Percentiles rank a stretch among this genome's conserved stretches.
Conservation (phyloP, 305 asterid species). For the Plantago coronopus region DNA sequence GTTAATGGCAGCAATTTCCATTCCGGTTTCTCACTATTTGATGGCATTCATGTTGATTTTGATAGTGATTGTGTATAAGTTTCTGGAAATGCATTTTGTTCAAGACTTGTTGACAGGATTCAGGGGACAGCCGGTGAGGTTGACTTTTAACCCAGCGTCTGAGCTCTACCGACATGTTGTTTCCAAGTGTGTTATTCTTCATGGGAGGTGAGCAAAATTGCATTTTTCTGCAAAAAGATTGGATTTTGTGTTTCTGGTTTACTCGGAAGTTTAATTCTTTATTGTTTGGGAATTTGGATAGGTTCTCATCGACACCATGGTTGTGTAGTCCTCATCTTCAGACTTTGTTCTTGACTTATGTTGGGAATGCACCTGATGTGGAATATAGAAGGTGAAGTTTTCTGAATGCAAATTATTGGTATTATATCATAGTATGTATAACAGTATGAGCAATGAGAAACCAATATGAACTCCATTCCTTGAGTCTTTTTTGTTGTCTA, state of each 20-base stretch:
- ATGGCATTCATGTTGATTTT: constrained; percentile 26
- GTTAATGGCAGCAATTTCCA: constrained; percentile 34
- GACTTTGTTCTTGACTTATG: constrained; percentile 47
- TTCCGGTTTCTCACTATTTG: constrained; percentile 50
- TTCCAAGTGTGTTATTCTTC: constrained; percentile 48
- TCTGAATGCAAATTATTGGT: neutral
- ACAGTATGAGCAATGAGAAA: no score
- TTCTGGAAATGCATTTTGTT: constrained; percentile 49
- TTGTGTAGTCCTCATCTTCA: constrained; percentile 69
- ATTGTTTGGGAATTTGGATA: constrained; percentile 15
- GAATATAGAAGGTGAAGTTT: constrained; percentile 47
- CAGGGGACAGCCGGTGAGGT: constrained; percentile 43
- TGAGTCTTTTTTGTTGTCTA: no score
- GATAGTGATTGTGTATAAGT: constrained; percentile 32
- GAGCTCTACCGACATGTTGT: constrained; percentile 39
- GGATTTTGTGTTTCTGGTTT: neutral
- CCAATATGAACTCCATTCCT: no score
- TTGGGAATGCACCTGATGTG: constrained; percentile 50
- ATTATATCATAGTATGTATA: neutral
- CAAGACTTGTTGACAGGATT: constrained; percentile 50
- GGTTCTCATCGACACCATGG: constrained; percentile 65
- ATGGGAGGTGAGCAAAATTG: constrained; percentile 35
- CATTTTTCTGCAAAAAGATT: neutral
- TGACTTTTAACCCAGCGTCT: constrained; percentile 39
- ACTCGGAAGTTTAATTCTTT: neutral